Conservation (phyloP, 2,329 filamentous ascomycete genomes). For the Ceratocystis colombiana region DNA sequence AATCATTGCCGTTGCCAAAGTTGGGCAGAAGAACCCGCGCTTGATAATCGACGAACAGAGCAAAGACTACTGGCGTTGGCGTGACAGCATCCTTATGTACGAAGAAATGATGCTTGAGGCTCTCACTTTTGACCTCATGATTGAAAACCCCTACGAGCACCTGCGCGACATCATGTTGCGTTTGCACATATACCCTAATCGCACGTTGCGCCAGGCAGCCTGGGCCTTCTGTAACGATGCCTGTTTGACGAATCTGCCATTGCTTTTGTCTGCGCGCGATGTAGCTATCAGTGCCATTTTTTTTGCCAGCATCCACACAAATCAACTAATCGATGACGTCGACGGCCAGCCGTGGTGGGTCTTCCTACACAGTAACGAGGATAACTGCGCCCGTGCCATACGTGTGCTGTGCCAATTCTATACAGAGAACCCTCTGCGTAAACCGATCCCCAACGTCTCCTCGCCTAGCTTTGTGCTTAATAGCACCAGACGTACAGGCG, state of each 20-base stretch:
- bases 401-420: constrained; percentile 64
- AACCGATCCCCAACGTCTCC: constrained; percentile 42
- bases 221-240: constrained; percentile 95
- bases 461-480: constrained; percentile 49
- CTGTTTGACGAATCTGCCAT: constrained; percentile 70
- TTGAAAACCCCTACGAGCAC: constrained; percentile 77
- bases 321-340: constrained; percentile 65
- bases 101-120: constrained; percentile 88
- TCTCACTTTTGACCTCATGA: constrained; percentile 85
- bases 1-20: constrained; percentile 84
- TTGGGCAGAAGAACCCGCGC: constrained; percentile 87
- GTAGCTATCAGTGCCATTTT: constrained; percentile 81
- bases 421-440: constrained; percentile 51
- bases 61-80: constrained; percentile 97
- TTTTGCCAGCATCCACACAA: constrained; percentile 67
- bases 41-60: constrained; percentile 90
- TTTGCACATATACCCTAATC: constrained; percentile 67
- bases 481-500: constrained; percentile 39
- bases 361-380: constrained; percentile 58
- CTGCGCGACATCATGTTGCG: constrained; percentile 71
- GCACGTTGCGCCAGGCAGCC: constrained; percentile 68
- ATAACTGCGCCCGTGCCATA: constrained; percentile 61
- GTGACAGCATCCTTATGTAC: constrained; percentile 82
- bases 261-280: constrained; percentile 67
- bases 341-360: constrained; percentile 81